Conservation (phyloP, 176 grass and related monocot genomes). For the Metroxylon sagu region DNA sequence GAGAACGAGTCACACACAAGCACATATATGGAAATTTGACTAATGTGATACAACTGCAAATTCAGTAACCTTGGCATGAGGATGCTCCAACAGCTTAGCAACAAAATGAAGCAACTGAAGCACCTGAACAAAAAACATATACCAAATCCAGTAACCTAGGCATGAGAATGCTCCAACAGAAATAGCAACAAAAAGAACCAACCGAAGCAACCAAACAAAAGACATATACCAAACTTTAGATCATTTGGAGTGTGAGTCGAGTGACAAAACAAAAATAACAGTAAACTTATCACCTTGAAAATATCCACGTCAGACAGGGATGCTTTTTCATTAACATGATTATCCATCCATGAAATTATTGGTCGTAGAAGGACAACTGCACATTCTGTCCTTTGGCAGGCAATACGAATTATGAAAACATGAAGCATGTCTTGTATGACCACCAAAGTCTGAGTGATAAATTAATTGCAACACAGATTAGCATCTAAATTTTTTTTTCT, state of each 20-base stretch:
- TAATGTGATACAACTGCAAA: slow-evolving; percentile 3
- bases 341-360: slow-evolving; percentile 61
- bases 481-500: no score
- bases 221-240: background rate
- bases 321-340: slow-evolving; percentile 47
- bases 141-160: slow-evolving; percentile 45
- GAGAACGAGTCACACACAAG: slow-evolving; percentile 22
- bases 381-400: slow-evolving; percentile 71
- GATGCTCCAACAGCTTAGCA: slow-evolving; percentile 72
- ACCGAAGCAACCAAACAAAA: slow-evolving; percentile 59
- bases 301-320: slow-evolving; percentile 59
- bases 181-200: slow-evolving; percentile 70
- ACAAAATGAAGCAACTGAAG: slow-evolving; percentile 84
- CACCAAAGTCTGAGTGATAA: slow-evolving; percentile 46
- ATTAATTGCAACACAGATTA: no score
- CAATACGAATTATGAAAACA: slow-evolving; percentile 73
- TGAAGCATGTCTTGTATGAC: slow-evolving; percentile 98
- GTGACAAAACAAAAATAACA: no score
- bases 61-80: slow-evolving; percentile 62
- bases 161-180: slow-evolving; percentile 70
- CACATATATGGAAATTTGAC: slow-evolving; percentile 15
- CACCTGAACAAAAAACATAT: slow-evolving; percentile 36
- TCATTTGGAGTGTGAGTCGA: no score
- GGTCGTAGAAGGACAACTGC: slow-evolving; percentile 76
- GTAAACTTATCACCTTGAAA: slow-evolving; percentile 46